Conservation (phyloP, 2,329 filamentous ascomycete species). For the Exophiala spinifera region DNA sequence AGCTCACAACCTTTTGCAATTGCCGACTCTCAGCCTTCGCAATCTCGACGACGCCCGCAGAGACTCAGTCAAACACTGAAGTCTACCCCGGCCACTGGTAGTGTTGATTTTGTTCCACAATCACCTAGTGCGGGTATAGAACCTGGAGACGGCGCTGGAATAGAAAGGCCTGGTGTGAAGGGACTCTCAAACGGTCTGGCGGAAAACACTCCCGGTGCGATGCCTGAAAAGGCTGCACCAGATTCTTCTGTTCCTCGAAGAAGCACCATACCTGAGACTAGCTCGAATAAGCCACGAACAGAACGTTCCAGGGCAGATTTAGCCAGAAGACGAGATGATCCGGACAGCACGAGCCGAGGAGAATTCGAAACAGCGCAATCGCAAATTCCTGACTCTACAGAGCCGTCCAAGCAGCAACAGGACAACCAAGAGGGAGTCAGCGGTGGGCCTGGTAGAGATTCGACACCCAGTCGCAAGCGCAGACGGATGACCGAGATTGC, state of each 20-base stretch:
- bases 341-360: conserved; percentile 6
- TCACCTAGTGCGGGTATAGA: conserved; percentile 12
- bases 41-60: conserved; percentile 2
- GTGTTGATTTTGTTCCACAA: conserved; percentile 25
- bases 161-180: not conserved
- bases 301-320: not conserved
- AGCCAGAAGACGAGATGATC: not conserved
- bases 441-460: conserved; percentile 12
- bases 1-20: conserved; percentile 22
- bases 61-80: conserved; percentile 3
- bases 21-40: conserved; percentile 26
- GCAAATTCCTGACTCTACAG: conserved; percentile 9
- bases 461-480: conserved; percentile 19
- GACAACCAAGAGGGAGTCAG: not conserved
- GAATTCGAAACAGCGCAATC: conserved; percentile 25
- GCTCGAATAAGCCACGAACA: conserved; percentile 15
- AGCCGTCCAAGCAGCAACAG: not conserved
- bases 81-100: conserved; percentile 6
- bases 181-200: not conserved
- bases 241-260: not conserved
- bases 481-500: conserved; percentile 25
- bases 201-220: not conserved
- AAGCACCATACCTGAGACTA: conserved; percentile 24
- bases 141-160: not conserved
- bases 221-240: not conserved